Conservation (phyloP, 2,329 filamentous ascomycete species). For the Sclerotinia glacialis region DNA sequence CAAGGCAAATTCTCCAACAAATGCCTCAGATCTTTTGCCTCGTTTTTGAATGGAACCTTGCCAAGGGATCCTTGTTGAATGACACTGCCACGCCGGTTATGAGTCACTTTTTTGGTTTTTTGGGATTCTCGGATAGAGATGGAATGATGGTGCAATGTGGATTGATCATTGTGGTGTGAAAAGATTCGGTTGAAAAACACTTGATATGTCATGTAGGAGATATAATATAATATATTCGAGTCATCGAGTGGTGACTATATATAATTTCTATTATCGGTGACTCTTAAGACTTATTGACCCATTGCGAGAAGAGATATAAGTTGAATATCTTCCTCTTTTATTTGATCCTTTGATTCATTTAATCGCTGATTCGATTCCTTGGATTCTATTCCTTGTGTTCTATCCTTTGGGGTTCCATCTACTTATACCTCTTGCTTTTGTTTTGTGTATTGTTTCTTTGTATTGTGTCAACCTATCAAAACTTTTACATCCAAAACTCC, state of each 20-base stretch:
- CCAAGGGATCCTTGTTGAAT: slow-evolving; percentile 13
- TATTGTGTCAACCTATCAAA: background rate
- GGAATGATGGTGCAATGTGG: too few species aligned
- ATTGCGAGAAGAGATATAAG: background rate
- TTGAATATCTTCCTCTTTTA: background rate
- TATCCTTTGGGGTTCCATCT: background rate
- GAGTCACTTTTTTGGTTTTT: slow-evolving; percentile 8
- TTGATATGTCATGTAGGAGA: slow-evolving; percentile 1
- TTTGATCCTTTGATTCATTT: background rate
- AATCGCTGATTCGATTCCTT: background rate
- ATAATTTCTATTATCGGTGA: background rate
- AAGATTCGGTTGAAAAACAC: background rate
- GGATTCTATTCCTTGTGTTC: background rate
- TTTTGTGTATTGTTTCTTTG: background rate
- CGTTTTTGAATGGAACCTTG: background rate
- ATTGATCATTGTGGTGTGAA: background rate
- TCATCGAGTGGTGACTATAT: slow-evolving; percentile 17
- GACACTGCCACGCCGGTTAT: slow-evolving; percentile 10
- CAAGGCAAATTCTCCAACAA: background rate
- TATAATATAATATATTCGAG: background rate
- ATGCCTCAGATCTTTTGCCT: slow-evolving; percentile 7
- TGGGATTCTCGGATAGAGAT: background rate
- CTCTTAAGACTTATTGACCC: background rate
- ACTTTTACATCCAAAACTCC: background rate
- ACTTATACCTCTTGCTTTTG: background rate